Evolutionary conservation across 805 yeast species (phyloP).

Genomic region (Metschnikowia hibisci): DNA sequence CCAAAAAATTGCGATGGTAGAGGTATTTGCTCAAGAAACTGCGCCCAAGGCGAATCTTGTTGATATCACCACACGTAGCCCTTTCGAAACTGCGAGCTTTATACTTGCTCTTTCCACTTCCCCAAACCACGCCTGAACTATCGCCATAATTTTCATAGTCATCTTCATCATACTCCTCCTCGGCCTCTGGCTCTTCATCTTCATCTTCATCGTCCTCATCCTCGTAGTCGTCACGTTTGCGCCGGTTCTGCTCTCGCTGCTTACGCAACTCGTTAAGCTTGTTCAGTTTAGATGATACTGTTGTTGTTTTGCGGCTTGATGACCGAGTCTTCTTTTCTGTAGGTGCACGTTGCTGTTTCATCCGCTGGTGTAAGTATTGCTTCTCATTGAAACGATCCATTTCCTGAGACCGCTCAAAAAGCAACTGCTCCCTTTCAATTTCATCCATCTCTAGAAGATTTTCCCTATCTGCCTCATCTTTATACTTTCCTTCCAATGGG

Average conservation of each 20-base stretch:
- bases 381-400: slow-evolving; percentile 86
- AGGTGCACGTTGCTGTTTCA: slow-evolving; percentile 47
- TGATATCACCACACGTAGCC: slow-evolving; percentile 62
- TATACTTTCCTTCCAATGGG: slow-evolving; percentile 89
- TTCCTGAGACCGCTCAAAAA: slow-evolving; percentile 90
- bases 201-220: slow-evolving; percentile 24
- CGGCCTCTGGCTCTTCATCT: slow-evolving; percentile 37
- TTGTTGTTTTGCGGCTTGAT: slow-evolving; percentile 27
- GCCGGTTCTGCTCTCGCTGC: slow-evolving; percentile 62
- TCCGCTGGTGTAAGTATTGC: slow-evolving; percentile 77
- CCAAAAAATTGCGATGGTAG: slow-evolving; percentile 77
- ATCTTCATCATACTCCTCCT: slow-evolving; percentile 34
- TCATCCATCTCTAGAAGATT: slow-evolving; percentile 74
- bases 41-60: slow-evolving; percentile 73
- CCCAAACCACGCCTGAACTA: slow-evolving; percentile 31
- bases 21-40: slow-evolving; percentile 68
- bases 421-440: slow-evolving; percentile 83
- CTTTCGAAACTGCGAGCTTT: slow-evolving; percentile 30
- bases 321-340: slow-evolving; percentile 33
- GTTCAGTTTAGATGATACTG: slow-evolving; percentile 38
- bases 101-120: slow-evolving; percentile 23
- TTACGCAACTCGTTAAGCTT: slow-evolving; percentile 70
- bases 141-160: slow-evolving; percentile 35
- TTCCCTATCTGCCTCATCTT: slow-evolving; percentile 72
- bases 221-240: slow-evolving; percentile 21